Base-by-base conservation (phyloP, 2,329 filamentous ascomycete species). In the Aspergillus sp. region DNA sequence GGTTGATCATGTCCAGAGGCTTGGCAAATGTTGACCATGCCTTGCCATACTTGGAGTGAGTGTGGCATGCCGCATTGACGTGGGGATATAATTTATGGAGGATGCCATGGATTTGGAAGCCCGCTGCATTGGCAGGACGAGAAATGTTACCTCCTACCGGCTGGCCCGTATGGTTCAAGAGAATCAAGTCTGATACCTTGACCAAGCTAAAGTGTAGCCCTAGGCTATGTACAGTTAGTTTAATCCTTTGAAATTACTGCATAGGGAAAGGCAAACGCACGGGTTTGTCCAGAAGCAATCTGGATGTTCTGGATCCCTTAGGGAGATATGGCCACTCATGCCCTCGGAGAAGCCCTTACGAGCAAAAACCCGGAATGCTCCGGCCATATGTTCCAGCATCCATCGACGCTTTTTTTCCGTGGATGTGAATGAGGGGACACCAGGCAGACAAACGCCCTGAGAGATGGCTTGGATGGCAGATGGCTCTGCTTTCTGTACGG, bases 41-140 rank as follows among this genome's bases (percentile, higher is more conserved):
- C 35, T 70, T 61, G 5, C 72, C 73, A 44, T 73, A 66, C n/a
- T 71, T 64, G 2, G 61, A 67, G 52, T 76, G 73, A 4, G 64
- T 64, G 46, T 76, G 73, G 37, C 68, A 70, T 1, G 70, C 70
- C 35, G 69, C 71, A 39, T 68, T 62, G 19, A 74, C 67, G 44
- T 75, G 69, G 5, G 69, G 68, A 82, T 85, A 66, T 81, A 83
- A 62, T 53, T 66, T 71, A 64, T 55, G 72, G 10, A 72, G 58
- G 1, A 65, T 66, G 4, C 60, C 55, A 49, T 76, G 73, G 43
- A 76, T 75, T 54, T 68, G 66, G 53, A 72, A 74, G 3, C 68
- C 73, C 1, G 72, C 70, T 0, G 67, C 67, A 50, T 75, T 75
- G 43, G 72, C 62, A 3, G 69, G 56, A 8, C 64, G 43, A 10